Evolutionary conservation across 129 eudicot species (phyloP).

Genomic region (Flaveria brownii): DNA sequence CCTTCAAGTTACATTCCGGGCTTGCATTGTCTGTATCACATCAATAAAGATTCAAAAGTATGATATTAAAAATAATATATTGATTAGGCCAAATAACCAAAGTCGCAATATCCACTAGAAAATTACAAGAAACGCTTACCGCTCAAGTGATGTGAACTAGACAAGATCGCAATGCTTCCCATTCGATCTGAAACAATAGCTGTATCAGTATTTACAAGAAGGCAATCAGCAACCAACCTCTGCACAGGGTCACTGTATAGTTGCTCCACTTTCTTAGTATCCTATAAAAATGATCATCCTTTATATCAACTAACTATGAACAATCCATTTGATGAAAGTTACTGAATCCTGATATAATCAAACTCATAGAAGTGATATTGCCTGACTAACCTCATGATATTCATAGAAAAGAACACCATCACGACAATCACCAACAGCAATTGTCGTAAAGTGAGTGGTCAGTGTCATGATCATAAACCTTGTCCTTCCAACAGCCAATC

Average conservation of each 20-base stretch:
- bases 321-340: neutral
- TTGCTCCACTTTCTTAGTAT: constrained; percentile 81
- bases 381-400: constrained; percentile 67
- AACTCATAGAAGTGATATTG: neutral
- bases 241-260: constrained; percentile 85
- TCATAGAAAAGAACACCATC: constrained; percentile 92
- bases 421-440: constrained; percentile 98
- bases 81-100: neutral
- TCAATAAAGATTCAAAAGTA: neutral
- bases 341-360: neutral
- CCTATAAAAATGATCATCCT: constrained; percentile 43
- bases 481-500: constrained; percentile 75
- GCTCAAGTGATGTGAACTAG: constrained; percentile 59
- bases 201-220: constrained; percentile 76
- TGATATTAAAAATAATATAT: constrained; percentile 16
- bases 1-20: constrained; percentile 82
- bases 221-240: constrained; percentile 94
- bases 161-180: constrained; percentile 78
- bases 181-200: constrained; percentile 88
- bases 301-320: neutral
- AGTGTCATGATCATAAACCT: constrained; percentile 74
- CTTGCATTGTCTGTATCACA: constrained; percentile 70
- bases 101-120: neutral
- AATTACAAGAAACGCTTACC: constrained; percentile 43
- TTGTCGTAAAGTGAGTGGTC: constrained; percentile 80